Evolutionary conservation across 805 yeast species (phyloP).

Genomic region (Ogataea saltuana): DNA sequence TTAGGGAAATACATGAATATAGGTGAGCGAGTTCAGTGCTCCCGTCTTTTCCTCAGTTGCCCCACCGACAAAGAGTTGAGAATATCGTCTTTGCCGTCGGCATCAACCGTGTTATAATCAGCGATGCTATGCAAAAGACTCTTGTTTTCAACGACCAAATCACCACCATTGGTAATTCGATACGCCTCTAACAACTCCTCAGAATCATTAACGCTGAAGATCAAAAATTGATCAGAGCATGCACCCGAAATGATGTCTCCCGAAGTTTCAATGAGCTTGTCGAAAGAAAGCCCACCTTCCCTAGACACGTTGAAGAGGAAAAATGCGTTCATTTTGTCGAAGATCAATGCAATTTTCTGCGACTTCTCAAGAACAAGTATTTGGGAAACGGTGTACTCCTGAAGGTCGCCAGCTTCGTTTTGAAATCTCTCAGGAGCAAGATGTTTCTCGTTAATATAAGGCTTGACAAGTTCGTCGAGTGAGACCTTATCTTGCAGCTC

Average conservation of each 20-base stretch:
- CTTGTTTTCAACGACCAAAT: constrained; percentile 18
- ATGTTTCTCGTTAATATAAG: constrained; percentile 56
- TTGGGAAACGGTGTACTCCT: constrained; percentile 52
- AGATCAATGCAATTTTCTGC: constrained; percentile 41
- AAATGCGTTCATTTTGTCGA: constrained; percentile 49
- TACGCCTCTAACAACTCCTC: constrained; percentile 27
- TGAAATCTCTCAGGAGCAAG: constrained; percentile 65
- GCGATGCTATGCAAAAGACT: constrained; percentile 36
- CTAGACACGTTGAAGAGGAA: constrained; percentile 38
- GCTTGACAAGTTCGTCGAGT: constrained; percentile 40
- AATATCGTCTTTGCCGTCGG: constrained; percentile 38
- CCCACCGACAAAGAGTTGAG: constrained; percentile 56
- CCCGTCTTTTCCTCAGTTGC: constrained; percentile 63
- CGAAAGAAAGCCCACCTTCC: constrained; percentile 34
- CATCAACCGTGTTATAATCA: constrained; percentile 37
- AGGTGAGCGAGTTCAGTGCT: constrained; percentile 46
- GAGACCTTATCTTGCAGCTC: constrained; percentile 45
- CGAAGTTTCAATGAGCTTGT: constrained; percentile 34
- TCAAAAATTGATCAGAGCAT: constrained; percentile 25
- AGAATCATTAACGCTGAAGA: constrained; percentile 29
- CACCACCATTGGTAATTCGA: constrained; percentile 27
- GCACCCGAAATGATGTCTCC: constrained; percentile 32
- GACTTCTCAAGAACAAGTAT: constrained; percentile 33
- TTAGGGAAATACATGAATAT: not conserved
- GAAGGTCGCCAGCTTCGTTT: constrained; percentile 46